phyloP scores from a whole-genome alignment of 2,329 filamentous ascomycete genomes.

The Saccharata proteae region DNA sequence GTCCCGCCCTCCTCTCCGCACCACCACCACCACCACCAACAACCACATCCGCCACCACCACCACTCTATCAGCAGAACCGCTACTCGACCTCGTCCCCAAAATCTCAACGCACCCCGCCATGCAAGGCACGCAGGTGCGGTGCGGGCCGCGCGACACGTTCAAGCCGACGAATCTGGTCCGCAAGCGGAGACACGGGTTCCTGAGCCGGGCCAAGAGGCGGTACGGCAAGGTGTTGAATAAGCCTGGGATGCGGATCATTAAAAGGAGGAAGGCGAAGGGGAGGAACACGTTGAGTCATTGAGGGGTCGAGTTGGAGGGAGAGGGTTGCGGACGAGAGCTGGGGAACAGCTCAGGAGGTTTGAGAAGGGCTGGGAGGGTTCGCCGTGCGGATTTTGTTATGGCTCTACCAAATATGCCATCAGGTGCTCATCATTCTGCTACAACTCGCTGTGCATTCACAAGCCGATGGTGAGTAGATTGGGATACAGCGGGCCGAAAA shows the following conservation, averaged over 20 bases:
- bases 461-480: no score
- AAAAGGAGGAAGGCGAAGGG: constrained; percentile 43
- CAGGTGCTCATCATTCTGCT: no score
- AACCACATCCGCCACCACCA: not conserved
- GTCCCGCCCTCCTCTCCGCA: constrained; percentile 11
- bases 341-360: no score
- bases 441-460: no score
- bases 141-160: constrained; percentile 43
- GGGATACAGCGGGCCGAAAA: no score
- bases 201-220: constrained; percentile 39
- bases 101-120: constrained; percentile 23
- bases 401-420: no score
- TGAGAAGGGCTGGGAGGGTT: no score
- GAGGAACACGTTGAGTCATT: constrained; percentile 17
- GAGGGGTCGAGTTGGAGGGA: no score
- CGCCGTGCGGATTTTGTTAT: no score
- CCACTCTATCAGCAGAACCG: constrained; percentile 6
- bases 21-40: constrained; percentile 10
- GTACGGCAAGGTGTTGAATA: constrained; percentile 42
- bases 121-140: constrained; percentile 29
- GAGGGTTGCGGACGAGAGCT: no score
- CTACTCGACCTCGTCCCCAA: constrained; percentile 22
- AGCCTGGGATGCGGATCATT: no score
- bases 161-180: constrained; percentile 45
- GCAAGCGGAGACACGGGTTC: constrained; percentile 52